phyloP scores from a whole-genome alignment of 306 rosid species.

The Quercus robur region DNA sequence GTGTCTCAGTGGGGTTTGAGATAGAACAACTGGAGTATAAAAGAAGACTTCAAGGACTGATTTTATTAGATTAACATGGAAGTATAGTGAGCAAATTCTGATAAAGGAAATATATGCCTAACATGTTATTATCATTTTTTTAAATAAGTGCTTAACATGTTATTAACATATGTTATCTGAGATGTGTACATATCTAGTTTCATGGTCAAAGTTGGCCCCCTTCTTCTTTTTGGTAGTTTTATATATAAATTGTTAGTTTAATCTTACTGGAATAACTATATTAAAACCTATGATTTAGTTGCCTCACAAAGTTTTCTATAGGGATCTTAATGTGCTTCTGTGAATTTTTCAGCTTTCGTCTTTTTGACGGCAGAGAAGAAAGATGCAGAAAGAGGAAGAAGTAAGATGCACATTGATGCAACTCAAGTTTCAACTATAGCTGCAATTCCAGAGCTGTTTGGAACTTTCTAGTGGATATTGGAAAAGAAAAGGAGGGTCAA shows the following conservation, averaged over 20 bases:
- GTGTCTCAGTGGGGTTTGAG: too few species aligned
- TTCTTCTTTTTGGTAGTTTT: not conserved
- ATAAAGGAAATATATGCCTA: not conserved
- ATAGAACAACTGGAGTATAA: not conserved
- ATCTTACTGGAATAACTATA: not conserved
- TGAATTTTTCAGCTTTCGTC: constrained; percentile 60
- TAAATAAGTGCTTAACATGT: not conserved
- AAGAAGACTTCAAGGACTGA: not conserved
- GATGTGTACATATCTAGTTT: not conserved
- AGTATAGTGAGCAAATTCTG: not conserved
- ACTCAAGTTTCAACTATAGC: constrained; percentile 34
- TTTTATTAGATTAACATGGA: not conserved
- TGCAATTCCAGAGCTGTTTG: constrained; percentile 70
- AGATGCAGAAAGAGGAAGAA: constrained; percentile 46
- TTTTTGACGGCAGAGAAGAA: constrained; percentile 70
- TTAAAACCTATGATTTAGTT: not conserved
- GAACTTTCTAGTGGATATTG: constrained; percentile 84
- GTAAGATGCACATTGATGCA: not conserved
- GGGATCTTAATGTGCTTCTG: constrained; percentile 14
- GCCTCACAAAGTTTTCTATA: not conserved
- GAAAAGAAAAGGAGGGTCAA: constrained; percentile 90
- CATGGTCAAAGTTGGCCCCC: not conserved
- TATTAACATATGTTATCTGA: not conserved
- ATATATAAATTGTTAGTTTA: not conserved
- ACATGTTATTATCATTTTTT: not conserved